phyloP scores from a whole-genome alignment of 2,329 filamentous ascomycete species.

The Ophiocordyceps camponoti-leonardi region DNA sequence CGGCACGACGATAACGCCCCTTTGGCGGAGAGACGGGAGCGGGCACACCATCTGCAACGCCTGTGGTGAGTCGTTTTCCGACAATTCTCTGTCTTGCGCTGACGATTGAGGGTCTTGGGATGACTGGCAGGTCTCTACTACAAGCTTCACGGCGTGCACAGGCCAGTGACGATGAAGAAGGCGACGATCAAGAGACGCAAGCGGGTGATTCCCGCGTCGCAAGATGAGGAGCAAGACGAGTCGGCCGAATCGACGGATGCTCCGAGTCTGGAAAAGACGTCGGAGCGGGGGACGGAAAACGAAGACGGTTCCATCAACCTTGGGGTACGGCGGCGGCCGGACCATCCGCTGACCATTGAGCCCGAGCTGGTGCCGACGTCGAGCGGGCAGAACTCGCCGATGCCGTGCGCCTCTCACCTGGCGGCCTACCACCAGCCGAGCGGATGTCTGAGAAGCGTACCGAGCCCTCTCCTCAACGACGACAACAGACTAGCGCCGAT shows the following conservation, averaged over 20 bases:
- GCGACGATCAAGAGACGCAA: conserved; percentile 91
- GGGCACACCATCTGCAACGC: conserved; percentile 98
- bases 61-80: conserved; percentile 43
- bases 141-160: conserved; percentile 85
- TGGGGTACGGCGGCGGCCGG: conserved; percentile 32
- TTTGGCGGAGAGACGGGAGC: conserved; percentile 87
- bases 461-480: conserved; percentile 28
- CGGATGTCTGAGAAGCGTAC: conserved; percentile 17
- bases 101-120: not conserved
- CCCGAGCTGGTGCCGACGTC: conserved; percentile 25
- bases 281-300: conserved; percentile 39
- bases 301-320: conserved; percentile 49
- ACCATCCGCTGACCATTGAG: conserved; percentile 27
- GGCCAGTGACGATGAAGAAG: conserved; percentile 98
- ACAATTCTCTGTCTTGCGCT: not conserved
- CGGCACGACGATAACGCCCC: conserved; percentile 84
- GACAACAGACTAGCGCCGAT: conserved; percentile 43
- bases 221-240: conserved; percentile 32
- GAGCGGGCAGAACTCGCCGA: conserved; percentile 25
- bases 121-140: conserved; percentile 64
- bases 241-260: conserved; percentile 25
- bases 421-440: conserved; percentile 33
- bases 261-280: conserved; percentile 17
- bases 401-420: conserved; percentile 26
- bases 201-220: conserved; percentile 69